These are phyloP conservation scores for Poa pratensis DNA, from an alignment of 176 grass and related monocot genomes.

Conservation along the genomic window DNA sequence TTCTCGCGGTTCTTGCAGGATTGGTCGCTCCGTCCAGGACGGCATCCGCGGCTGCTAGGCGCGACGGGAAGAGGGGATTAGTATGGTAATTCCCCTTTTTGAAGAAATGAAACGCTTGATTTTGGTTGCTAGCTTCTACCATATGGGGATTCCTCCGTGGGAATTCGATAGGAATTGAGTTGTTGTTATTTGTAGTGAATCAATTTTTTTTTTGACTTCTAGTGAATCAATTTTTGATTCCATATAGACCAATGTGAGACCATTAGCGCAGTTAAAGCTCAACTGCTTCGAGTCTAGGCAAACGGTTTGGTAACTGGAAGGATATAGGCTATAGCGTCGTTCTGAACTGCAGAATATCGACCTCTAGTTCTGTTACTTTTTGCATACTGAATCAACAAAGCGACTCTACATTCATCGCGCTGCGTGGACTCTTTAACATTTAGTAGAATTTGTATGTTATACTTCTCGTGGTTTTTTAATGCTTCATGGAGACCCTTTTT, in stretches of 20 bases:
- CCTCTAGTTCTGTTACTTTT: not conserved
- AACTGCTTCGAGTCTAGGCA: not conserved
- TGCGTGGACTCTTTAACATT: not conserved
- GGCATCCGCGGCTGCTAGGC: not conserved
- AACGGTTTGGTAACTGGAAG: not conserved
- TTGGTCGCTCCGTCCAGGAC: slow-evolving; percentile 15
- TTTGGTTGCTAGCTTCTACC: not conserved
- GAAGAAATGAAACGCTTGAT: not conserved
- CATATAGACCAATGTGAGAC: not conserved
- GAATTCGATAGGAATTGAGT: not conserved
- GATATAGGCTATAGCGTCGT: no score
- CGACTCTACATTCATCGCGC: not conserved
- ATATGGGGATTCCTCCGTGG: not conserved
- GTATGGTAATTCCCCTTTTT: slow-evolving; percentile 28
- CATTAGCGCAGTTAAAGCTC: not conserved
- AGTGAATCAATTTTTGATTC: not conserved
- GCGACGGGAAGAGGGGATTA: not conserved
- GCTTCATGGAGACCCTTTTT: not conserved
- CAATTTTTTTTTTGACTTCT: not conserved
- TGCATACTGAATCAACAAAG: not conserved
- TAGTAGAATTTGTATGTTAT: not conserved
- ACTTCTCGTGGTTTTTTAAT: not conserved
- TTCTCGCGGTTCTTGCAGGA: slow-evolving; percentile 27
- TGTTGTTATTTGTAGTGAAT: not conserved
- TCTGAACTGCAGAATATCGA: not conserved